Evolutionary conservation across 345 rosid genomes (phyloP), one percentile per base, ranked within the genome.

Genomic region (Clausena lansium): DNA sequence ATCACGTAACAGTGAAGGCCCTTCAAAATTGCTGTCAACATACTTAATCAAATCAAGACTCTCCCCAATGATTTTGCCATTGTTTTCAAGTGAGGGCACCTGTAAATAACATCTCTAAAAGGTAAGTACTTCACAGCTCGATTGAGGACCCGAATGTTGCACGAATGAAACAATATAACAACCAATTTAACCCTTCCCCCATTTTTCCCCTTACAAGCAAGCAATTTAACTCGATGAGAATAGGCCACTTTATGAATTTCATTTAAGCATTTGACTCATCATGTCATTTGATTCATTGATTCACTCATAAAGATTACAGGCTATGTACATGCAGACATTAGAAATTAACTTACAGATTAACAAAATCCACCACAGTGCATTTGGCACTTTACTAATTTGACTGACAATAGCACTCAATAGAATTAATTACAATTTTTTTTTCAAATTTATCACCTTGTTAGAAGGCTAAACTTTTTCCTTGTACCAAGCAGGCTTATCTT

Each of bases 61-160:
- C 86, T 95, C 97, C 38, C 98, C 98, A 22, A 79, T 92, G 62
- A 92, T 47, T 85, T 93, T 92, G 6, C 98, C 94, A 80, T 95
- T 85, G 84, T 95, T 97, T 79, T 95, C 98, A 86, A 95, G 80
- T 13, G 99, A 82, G 32, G 97, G 98, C 57, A 93, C 99, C 99
- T 95, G 33, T 9, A 70, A 71, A 78, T 2, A 65, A 65, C 41
- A 57, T 65, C 41, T 58, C 27, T 13, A 19, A 33, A 25, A 64
- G 35, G 9, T 57, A 4, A 50, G 28, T 47, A 15, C 14, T 41
- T 41, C 47, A 41, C 47, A 41, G 17, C 70, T 11, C 50, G 30
- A 67, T 25, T 27, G 10, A 67, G 8, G 9, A 38, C 4, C 52
- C 0, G 4, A 67, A 17, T 28, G 2, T 72, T 10, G 45, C 76